phyloP scores from a whole-genome alignment of 2,329 filamentous ascomycete genomes.

The Cercospora janseana region DNA sequence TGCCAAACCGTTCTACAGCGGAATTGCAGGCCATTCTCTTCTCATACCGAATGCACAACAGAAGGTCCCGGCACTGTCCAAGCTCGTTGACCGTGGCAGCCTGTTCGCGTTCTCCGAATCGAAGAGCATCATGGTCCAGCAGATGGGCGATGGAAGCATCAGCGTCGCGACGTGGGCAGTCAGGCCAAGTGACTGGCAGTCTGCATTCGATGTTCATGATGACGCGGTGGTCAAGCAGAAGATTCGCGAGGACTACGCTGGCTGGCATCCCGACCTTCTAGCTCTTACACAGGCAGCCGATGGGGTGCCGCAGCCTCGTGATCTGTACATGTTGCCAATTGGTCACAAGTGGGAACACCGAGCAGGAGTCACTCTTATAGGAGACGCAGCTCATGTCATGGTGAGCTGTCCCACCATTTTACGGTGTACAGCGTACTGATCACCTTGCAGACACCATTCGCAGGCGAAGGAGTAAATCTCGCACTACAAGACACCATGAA shows the following conservation, averaged over 20 bases:
- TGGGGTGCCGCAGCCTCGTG: constrained; percentile 26
- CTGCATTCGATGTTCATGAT: constrained; percentile 25
- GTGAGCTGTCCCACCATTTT: not conserved
- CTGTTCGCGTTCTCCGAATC: constrained; percentile 35
- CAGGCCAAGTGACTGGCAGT: constrained; percentile 21
- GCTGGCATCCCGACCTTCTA: constrained; percentile 42
- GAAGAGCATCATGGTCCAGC: constrained; percentile 29
- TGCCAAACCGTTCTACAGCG: constrained; percentile 40
- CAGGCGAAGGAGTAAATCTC: constrained; percentile 25
- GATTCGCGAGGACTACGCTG: constrained; percentile 30
- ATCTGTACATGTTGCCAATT: constrained; percentile 43
- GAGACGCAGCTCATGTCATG: constrained; percentile 45
- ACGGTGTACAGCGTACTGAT: not conserved
- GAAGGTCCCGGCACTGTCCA: constrained; percentile 22
- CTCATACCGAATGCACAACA: constrained; percentile 6
- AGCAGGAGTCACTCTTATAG: constrained; percentile 42
- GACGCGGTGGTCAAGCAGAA: constrained; percentile 23
- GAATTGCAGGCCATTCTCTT: constrained; percentile 38
- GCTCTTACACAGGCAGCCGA: constrained; percentile 29
- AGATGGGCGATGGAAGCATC: constrained; percentile 30
- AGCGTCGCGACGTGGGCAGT: constrained; percentile 24
- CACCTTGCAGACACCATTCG: constrained; percentile 28
- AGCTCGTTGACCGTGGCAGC: constrained; percentile 38
- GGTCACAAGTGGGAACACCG: constrained; percentile 41
- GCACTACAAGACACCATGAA: constrained; percentile 24